These are phyloP conservation scores for Vigna nakashimae DNA, from an alignment of 306 rosid species.

Conservation along the genomic window DNA sequence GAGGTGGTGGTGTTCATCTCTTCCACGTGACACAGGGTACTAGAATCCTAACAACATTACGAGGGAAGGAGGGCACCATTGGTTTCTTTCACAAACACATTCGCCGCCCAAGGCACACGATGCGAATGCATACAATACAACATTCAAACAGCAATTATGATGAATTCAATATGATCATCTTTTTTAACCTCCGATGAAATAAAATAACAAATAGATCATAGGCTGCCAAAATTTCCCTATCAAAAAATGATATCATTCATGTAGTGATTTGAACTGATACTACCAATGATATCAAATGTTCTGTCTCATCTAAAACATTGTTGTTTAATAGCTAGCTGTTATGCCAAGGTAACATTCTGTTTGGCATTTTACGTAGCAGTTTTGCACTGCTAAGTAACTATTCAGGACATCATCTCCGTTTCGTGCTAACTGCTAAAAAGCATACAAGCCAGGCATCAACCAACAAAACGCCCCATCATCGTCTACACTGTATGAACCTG, in stretches of 20 bases:
- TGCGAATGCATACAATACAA: constrained; percentile 37
- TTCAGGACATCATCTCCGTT: constrained; percentile 43
- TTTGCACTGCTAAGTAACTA: constrained; percentile 40
- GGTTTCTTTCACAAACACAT: constrained; percentile 31
- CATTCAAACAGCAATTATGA: constrained; percentile 22
- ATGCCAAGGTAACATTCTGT: constrained; percentile 18
- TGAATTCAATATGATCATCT: constrained; percentile 23
- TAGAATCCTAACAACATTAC: constrained; percentile 40
- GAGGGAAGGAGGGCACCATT: constrained; percentile 14
- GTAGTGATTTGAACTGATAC: constrained; percentile 31
- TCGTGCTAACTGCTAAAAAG: constrained; percentile 11
- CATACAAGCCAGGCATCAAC: constrained; percentile 43
- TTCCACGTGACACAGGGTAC: constrained; percentile 32
- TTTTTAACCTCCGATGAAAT: constrained; percentile 36
- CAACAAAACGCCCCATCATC: constrained; percentile 27
- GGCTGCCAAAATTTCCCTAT: constrained; percentile 49
- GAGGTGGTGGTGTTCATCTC: constrained; percentile 23
- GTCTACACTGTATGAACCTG: constrained; percentile 47
- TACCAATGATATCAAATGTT: constrained; percentile 4
- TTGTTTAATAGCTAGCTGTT: constrained; percentile 23
- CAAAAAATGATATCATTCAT: constrained; percentile 40
- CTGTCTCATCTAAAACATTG: constrained; percentile 38
- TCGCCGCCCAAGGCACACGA: constrained; percentile 12
- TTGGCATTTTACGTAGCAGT: constrained; percentile 33
- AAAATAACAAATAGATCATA: constrained; percentile 41